Conservation (phyloP, 768 basidiomycete species). For the Naganishia randhawae region DNA sequence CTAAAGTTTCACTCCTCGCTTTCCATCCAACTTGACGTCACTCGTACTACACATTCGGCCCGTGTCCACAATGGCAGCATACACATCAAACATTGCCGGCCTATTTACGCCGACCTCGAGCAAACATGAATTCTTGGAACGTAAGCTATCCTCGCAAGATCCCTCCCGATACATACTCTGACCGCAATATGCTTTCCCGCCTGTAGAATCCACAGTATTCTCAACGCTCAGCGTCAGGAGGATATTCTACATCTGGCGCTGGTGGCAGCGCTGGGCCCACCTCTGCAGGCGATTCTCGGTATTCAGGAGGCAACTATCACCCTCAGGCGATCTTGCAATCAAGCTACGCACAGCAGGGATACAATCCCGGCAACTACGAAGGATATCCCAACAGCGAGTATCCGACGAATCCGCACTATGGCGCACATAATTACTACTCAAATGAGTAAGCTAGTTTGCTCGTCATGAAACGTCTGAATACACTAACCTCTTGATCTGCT, state of each 20-base stretch:
- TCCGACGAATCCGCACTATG: conserved; percentile 7
- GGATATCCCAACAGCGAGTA: conserved; percentile 14
- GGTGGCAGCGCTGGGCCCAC: neutral
- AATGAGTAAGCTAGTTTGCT: conserved; percentile 1
- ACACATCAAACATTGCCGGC: neutral
- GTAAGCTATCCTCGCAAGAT: neutral
- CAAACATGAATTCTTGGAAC: conserved; percentile 13
- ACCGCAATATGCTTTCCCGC: neutral
- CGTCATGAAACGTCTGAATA: neutral
- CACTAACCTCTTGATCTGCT: too few relatives aligned
- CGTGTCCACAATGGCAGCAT: neutral
- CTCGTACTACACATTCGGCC: neutral
- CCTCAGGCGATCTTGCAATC: conserved; percentile 20
- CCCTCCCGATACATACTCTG: neutral
- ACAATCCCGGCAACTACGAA: conserved; percentile 10
- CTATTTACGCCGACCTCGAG: neutral
- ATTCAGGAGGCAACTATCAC: conserved; percentile 23
- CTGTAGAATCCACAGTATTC: conserved; percentile 4
- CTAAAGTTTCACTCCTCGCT: neutral
- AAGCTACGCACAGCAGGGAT: conserved; percentile 18
- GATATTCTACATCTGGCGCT: conserved; percentile 1
- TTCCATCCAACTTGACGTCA: neutral
- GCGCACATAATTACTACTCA: conserved; percentile 1
- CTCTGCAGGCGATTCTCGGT: conserved; percentile 14
- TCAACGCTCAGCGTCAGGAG: conserved; percentile 15